These are phyloP conservation scores for Emydomyces testavorans DNA, from an alignment of 2,329 filamentous ascomycete genomes.

Conservation along the genomic window DNA sequence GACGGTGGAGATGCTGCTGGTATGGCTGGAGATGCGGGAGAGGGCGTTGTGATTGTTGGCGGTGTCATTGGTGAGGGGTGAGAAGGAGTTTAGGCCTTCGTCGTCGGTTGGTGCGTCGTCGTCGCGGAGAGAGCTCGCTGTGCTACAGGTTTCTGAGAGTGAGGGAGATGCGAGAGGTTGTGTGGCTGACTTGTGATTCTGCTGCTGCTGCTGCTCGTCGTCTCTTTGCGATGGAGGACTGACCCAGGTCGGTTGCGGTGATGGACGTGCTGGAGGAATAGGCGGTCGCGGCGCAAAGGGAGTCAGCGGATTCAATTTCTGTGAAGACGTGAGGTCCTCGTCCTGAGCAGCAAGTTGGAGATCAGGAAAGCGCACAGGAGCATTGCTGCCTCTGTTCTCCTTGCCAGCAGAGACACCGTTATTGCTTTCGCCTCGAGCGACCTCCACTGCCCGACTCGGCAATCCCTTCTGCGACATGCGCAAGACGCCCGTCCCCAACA, in stretches of 20 bases:
- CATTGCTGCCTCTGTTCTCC: not conserved
- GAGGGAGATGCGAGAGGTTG: not conserved
- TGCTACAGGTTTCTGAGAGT: slow-evolving; percentile 23
- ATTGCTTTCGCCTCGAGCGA: not conserved
- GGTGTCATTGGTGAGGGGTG: slow-evolving; percentile 29
- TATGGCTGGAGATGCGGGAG: slow-evolving; percentile 31
- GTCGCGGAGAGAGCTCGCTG: slow-evolving; percentile 46
- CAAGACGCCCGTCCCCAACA: slow-evolving; percentile 49
- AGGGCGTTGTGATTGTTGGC: too few relatives aligned
- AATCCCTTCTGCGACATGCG: slow-evolving; percentile 19
- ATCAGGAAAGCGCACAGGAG: not conserved
- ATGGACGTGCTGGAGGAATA: slow-evolving; percentile 11
- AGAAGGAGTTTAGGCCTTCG: slow-evolving; percentile 61
- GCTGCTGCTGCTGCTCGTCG: slow-evolving; percentile 15
- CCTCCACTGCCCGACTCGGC: slow-evolving; percentile 4
- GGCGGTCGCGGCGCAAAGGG: slow-evolving; percentile 3
- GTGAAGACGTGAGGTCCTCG: not conserved
- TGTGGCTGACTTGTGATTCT: slow-evolving; percentile 14
- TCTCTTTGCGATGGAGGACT: not conserved
- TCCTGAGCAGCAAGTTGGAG: not conserved
- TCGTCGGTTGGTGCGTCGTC: slow-evolving; percentile 71
- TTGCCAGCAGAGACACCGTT: not conserved
- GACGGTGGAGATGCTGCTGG: slow-evolving; percentile 17
- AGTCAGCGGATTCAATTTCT: not conserved
- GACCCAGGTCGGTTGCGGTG: slow-evolving; percentile 15